Percentiles rank a stretch among this genome's conserved stretches.
Conservation (phyloP, 1,284 basidiomycete genomes). For the Irpex sp. region DNA sequence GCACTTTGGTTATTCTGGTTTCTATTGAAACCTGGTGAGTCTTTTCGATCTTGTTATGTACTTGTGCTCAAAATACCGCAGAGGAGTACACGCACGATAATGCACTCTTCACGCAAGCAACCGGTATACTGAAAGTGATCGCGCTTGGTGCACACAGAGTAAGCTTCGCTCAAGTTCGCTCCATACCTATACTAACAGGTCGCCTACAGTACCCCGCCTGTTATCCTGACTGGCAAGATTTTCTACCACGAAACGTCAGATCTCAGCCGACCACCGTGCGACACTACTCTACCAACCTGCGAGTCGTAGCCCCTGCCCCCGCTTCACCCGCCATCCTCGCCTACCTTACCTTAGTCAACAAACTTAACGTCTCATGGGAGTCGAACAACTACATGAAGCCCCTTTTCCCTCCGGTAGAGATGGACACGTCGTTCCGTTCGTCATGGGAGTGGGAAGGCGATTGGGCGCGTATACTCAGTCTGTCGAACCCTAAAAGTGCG, state of each 20-base stretch:
- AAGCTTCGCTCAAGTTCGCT: constrained; percentile 17
- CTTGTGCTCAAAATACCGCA: constrained; percentile 24
- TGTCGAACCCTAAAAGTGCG: constrained; percentile 29
- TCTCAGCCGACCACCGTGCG: constrained; percentile 20
- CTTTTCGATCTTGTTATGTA: neutral
- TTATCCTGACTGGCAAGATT: constrained; percentile 55
- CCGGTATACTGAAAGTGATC: constrained; percentile 52
- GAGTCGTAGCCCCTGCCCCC: constrained; percentile 52
- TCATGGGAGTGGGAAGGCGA: constrained; percentile 38
- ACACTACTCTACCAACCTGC: constrained; percentile 40
- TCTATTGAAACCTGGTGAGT: constrained; percentile 54
- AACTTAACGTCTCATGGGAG: constrained; percentile 27
- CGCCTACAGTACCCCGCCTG: constrained; percentile 53
- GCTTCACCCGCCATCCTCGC: constrained; percentile 68
- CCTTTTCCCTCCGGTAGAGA: constrained; percentile 33
- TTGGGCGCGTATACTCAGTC: constrained; percentile 52
- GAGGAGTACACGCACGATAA: constrained; percentile 45
- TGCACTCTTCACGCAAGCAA: constrained; percentile 38
- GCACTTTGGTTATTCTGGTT: constrained; percentile 45
- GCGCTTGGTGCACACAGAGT: constrained; percentile 69
- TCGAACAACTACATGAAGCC: constrained; percentile 31
- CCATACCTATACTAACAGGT: too few relatives aligned
- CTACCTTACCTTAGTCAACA: constrained; percentile 55
- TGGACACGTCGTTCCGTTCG: constrained; percentile 19
- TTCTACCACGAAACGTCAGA: constrained; percentile 33